Evolutionary conservation across 2,329 filamentous ascomycete genomes (phyloP).

Genomic region (Exophiala phaeomuriformis): DNA sequence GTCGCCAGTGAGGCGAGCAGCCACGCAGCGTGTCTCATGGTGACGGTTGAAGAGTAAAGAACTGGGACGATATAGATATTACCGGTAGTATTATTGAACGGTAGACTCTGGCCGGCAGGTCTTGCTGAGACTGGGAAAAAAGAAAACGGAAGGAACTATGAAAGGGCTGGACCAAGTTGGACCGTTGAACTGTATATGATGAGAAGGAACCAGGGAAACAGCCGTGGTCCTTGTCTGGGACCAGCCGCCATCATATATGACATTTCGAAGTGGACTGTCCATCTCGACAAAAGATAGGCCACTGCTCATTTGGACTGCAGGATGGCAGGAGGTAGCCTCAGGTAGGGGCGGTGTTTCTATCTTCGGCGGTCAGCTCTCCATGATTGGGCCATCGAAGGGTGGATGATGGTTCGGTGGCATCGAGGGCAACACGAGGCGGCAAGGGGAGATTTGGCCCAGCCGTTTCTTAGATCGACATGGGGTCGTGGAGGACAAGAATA

Average conservation of each 20-base stretch:
- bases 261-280: constrained; percentile 16
- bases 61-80: neutral
- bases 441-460: constrained; percentile 18
- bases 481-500: constrained; percentile 8
- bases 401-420: constrained; percentile 11
- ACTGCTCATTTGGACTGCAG: neutral
- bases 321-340: neutral
- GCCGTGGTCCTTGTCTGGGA: constrained; percentile 9
- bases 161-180: constrained; percentile 7
- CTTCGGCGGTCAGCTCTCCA: constrained; percentile 10
- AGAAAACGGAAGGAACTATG: constrained; percentile 13
- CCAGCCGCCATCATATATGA: constrained; percentile 20
- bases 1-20: constrained; percentile 29
- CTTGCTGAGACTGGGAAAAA: constrained; percentile 10
- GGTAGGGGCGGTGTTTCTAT: constrained; percentile 17
- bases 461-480: constrained; percentile 4
- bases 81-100: constrained; percentile 1
- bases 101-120: constrained; percentile 15
- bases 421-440: constrained; percentile 18
- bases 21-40: constrained; percentile 16
- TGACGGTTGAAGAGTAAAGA: neutral
- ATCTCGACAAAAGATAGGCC: constrained; percentile 6
- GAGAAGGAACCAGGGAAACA: constrained; percentile 3
- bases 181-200: constrained; percentile 11
- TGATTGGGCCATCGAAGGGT: constrained; percentile 12